Evolutionary conservation across 2,329 filamentous ascomycete genomes (phyloP).

Genomic region (Zymoseptoria pseudotritici): DNA sequence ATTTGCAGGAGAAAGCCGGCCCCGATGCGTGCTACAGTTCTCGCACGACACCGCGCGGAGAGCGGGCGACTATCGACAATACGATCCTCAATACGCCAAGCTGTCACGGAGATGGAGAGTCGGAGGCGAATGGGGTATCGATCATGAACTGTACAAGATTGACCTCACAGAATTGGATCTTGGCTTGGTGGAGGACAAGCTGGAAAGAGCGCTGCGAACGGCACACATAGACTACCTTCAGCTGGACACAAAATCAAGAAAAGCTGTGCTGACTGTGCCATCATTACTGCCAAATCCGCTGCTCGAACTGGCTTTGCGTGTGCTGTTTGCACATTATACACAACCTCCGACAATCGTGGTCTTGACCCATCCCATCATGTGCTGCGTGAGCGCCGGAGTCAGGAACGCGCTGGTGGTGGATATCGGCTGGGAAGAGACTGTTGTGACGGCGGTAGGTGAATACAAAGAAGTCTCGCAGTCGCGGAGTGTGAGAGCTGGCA

Average conservation of each 20-base stretch:
- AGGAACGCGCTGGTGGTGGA: conserved; percentile 83
- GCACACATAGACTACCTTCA: conserved; percentile 69
- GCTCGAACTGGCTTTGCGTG: conserved; percentile 66
- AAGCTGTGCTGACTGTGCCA: conserved; percentile 68
- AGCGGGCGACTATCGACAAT: conserved; percentile 68
- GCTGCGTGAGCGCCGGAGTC: conserved; percentile 69
- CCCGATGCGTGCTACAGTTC: conserved; percentile 64
- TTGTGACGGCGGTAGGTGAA: conserved; percentile 80
- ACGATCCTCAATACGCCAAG: conserved; percentile 11
- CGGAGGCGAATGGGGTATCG: conserved; percentile 55
- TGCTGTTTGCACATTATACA: conserved; percentile 72
- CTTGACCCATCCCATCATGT: conserved; percentile 67
- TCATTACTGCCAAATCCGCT: conserved; percentile 70
- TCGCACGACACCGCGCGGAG: conserved; percentile 69
- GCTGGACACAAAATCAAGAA: conserved; percentile 62
- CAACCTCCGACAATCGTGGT: conserved; percentile 75
- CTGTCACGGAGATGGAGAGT: conserved; percentile 31
- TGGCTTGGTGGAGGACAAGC: conserved; percentile 73
- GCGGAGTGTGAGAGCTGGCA: conserved; percentile 68
- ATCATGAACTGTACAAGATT: conserved; percentile 68
- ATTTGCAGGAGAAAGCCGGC: conserved; percentile 74
- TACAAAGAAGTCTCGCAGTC: conserved; percentile 70
- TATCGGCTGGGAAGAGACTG: conserved; percentile 86
- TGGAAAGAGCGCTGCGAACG: conserved; percentile 75
- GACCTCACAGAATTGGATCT: conserved; percentile 69